These are phyloP conservation scores for Isabelozyma gotoi DNA, from an alignment of 805 yeast species.

Conservation along the genomic window DNA sequence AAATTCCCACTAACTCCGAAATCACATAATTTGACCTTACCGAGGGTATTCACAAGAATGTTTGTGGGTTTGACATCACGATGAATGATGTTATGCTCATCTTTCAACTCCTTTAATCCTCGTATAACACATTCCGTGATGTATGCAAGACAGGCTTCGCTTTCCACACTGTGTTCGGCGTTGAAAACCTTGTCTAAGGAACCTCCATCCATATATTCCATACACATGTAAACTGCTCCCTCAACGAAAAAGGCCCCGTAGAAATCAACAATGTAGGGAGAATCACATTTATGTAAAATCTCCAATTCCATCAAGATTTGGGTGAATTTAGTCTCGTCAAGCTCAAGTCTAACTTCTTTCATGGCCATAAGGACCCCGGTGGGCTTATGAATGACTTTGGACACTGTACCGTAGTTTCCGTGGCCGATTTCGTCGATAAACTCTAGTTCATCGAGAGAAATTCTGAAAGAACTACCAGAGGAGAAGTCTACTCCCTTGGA, in stretches of 20 bases:
- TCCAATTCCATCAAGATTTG: conserved; percentile 97
- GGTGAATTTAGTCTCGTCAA: conserved; percentile 90
- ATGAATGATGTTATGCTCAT: conserved; percentile 88
- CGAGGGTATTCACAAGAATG: conserved; percentile 75
- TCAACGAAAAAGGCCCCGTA: conserved; percentile 97
- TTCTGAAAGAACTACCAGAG: conserved; percentile 82
- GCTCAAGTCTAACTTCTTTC: conserved; percentile 92
- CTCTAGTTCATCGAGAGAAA: conserved; percentile 80
- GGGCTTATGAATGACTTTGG: conserved; percentile 90
- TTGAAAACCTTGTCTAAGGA: conserved; percentile 85
- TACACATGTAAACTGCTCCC: conserved; percentile 97
- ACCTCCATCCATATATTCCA: conserved; percentile 97
- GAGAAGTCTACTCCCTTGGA: conserved; percentile 90
- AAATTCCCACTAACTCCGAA: conserved; percentile 95
- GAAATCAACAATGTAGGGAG: conserved; percentile 91
- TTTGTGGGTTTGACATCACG: conserved; percentile 97
- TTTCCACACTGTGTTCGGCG: conserved; percentile 54
- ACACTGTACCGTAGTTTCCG: conserved; percentile 95
- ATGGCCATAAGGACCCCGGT: conserved; percentile 93
- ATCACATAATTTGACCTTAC: conserved; percentile 91
- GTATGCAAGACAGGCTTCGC: conserved; percentile 77
- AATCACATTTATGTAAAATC: conserved; percentile 84
- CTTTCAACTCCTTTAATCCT: conserved; percentile 84
- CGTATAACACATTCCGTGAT: conserved; percentile 76
- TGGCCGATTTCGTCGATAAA: conserved; percentile 87